Base-by-base conservation (phyloP, 2,329 filamentous ascomycete genomes). In the Pestalotiopsis sp. region DNA sequence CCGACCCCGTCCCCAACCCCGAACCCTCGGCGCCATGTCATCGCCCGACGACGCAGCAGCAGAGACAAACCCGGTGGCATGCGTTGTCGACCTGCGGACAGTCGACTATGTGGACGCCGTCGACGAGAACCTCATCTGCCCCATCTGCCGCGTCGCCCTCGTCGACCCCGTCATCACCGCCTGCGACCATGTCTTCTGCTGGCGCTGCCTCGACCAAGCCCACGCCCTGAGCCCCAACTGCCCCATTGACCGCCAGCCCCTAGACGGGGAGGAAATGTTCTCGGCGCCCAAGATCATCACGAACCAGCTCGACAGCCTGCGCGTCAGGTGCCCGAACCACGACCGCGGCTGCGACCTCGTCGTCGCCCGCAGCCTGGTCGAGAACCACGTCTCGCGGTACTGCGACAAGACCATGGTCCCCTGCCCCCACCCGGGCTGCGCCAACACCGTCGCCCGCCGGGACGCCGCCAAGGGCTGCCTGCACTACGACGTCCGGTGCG, bases 111-210 rank as follows among this genome's bases (percentile, higher is more conserved):
- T 82, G 68, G 72, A 80, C 20, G 74, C 79, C 45, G 71, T 77
- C 27, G 85, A 87, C 72, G 78, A 83, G 68, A 86, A 85, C 62
- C 77, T 87, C 13, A 79, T 88, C 67, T 85, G 83, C 64, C 85
- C 86, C 3, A 86, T 88, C 70, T 92, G 90, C 79, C 87, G 87
- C 72, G 84, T 88, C 12, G 86, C 90, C 3, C 83, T 91, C 57
- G 80, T 91, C 62, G 82, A 86, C 14, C 89, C 90, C 0, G 82
- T 89, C 62, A 89, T 89, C 57, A 91, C 89, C 0, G 80, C 81
- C 7, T 92, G 90, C 78, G 87, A 90, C 68, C 90, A 92, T 76
- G 89, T 88, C 13, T 92, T 92, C 75, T 92, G 90, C 74, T 84
- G 85, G 65, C 81, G 82, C 4, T 92, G 90, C 74, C 80, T 91